These are phyloP conservation scores for Inga leiocalycina DNA, from an alignment of 306 rosid genomes.

Conservation along the genomic window DNA sequence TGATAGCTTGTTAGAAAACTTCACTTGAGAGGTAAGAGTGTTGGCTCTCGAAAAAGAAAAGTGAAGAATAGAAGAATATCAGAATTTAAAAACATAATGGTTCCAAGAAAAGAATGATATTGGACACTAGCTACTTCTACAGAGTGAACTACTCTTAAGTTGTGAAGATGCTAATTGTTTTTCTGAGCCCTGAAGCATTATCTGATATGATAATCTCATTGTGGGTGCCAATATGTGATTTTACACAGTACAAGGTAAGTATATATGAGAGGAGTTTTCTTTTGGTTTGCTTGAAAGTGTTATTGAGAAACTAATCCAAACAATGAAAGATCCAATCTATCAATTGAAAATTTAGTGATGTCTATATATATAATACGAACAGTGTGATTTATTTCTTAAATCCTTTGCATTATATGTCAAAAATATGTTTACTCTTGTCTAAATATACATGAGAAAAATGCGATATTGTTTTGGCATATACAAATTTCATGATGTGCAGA, in stretches of 20 bases:
- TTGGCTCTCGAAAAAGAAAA: conserved; percentile 14
- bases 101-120: conserved; percentile 30
- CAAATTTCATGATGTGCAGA: conserved; percentile 5
- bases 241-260: no score
- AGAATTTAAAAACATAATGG: conserved; percentile 41
- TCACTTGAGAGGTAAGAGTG: conserved; percentile 66
- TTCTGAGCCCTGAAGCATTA: conserved; percentile 17
- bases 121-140: not conserved
- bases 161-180: conserved; percentile 47
- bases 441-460: not conserved
- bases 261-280: no score
- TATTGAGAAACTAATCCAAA: no score
- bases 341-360: no score
- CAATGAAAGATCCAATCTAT: not conserved
- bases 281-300: no score
- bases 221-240: conserved; percentile 33
- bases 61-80: conserved; percentile 10
- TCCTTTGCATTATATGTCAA: no score
- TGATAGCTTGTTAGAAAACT: conserved; percentile 32
- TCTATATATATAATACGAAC: no score
- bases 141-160: conserved; percentile 1
- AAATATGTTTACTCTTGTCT: no score
- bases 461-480: not conserved
- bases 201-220: not conserved
- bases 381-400: no score